A percentile compares a stretch with the other conserved stretches of the same genome.
These are phyloP conservation scores for Trametes polyzona DNA, from an alignment of 1,284 basidiomycete species.

Conservation along the genomic window DNA sequence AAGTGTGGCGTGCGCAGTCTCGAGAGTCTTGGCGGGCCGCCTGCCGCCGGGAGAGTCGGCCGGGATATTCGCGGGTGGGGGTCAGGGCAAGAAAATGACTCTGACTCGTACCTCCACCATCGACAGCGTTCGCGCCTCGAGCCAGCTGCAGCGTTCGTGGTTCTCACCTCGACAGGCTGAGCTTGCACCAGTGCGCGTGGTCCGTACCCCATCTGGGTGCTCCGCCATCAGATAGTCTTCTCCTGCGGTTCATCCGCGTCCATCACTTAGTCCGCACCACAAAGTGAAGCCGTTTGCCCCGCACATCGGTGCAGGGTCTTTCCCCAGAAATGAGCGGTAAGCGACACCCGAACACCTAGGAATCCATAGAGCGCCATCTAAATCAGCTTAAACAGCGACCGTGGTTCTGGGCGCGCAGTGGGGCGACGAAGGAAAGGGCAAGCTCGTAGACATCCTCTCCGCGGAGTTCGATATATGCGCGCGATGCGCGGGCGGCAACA, in stretches of 20 bases:
- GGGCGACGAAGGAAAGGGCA: conserved; percentile 97
- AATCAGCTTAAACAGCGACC: conserved; percentile 49
- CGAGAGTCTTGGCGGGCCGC: too few species aligned
- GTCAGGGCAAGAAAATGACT: conserved; percentile 19
- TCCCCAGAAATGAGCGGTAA: conserved; percentile 25
- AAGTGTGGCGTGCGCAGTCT: too few species aligned
- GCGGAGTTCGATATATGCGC: conserved; percentile 93
- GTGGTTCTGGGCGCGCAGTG: conserved; percentile 90
- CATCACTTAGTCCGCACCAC: too few species aligned
- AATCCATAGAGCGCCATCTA: too few species aligned
- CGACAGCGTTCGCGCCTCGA: background rate
- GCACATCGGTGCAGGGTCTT: too few species aligned
- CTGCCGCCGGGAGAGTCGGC: background rate
- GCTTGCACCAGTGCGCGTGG: background rate
- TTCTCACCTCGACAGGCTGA: background rate
- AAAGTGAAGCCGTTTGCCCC: too few species aligned
- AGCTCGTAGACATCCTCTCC: conserved; percentile 92
- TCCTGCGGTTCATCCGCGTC: background rate
- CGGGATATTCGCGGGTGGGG: background rate
- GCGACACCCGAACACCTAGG: too few species aligned
- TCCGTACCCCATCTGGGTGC: conserved; percentile 2
- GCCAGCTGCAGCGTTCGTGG: background rate
- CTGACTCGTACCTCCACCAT: conserved; percentile 11
- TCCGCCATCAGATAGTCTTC: conserved; percentile 7
- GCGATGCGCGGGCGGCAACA: conserved; percentile 97